Evolutionary conservation across 169 alveolate species (phyloP), one percentile per base, ranked within the genome.

Genomic region (Eimeria necatrix): DNA sequence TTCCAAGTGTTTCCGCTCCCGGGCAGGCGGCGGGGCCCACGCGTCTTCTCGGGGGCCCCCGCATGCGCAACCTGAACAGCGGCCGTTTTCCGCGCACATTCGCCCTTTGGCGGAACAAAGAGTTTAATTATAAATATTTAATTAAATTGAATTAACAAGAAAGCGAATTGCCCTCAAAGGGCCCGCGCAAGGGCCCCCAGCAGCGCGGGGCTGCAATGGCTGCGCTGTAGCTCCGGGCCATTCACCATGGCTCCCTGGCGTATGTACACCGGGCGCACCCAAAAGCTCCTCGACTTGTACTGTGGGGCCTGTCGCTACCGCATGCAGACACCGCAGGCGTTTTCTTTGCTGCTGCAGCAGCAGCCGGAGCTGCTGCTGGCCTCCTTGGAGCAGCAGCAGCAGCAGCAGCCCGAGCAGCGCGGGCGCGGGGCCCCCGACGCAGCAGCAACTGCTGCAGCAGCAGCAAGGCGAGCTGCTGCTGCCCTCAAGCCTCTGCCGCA

Each of bases 301-400:
- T 84, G 92, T 26, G 52, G 59, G 7, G 56, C 92, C 8, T 84
- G 92, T 24, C 56, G 74, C 24, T 84, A 49, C 92, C 56, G 52
- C 78, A 10, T 84, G 26, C 59, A 84, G 46, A 59, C 92, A 32
- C 48, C 49, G 18, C 74, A 84, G 74, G 92, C 92, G 0, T 6
- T 84, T 10, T 1, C 52, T 8, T 76, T 84, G 52, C 56, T 84
- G 41, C 78, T 84, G 52, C 24, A 49, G 32, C 76, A 84, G 92
- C 92, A 84, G 78, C 74, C 46, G 52, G 51, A 59, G 48, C 14
- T 84, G 49, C 22, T 59, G 48, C 61, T 20, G 59, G 32, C n/a
- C n/a, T 24, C 46, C 20, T 8, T 12, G 24, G 24, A 51, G n/a
- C 51, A 24, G 18, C 64, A 49, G n/a, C 51, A 24, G 18, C 64